A percentile compares a stretch with the other conserved stretches of the same genome.
phyloP scores from a whole-genome alignment of 177 flowering plant genomes.

The Vitis hybrid region DNA sequence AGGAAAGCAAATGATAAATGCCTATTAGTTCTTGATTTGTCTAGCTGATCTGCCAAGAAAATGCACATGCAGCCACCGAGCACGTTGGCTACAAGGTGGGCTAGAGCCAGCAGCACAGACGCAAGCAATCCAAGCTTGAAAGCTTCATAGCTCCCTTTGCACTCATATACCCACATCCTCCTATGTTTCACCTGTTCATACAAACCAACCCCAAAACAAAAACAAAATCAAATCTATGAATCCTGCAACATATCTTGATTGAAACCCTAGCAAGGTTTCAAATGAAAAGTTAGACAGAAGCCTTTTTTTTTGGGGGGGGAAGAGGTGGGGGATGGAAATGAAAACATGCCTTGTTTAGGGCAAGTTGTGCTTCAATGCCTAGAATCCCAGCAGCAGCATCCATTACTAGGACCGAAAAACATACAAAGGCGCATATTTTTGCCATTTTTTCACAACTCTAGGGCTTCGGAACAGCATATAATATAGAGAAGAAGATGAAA shows the following conservation, averaged over 20 bases:
- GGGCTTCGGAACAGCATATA: too few species aligned
- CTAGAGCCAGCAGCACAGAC: neutral
- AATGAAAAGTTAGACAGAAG: too few species aligned
- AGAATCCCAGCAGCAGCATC: conserved; percentile 11
- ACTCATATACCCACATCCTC: conserved; percentile 11
- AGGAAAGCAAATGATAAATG: conserved; percentile 10
- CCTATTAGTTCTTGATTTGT: neutral
- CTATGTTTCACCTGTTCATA: conserved; percentile 1
- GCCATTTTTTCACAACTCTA: neutral
- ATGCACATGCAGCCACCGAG: conserved; percentile 3
- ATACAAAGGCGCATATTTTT: neutral
- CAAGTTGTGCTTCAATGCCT: conserved; percentile 13
- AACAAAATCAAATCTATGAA: neutral
- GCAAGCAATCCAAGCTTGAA: conserved; percentile 9
- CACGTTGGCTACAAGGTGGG: conserved; percentile 5
- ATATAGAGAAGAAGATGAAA: too few species aligned
- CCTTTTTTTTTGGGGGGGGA: too few species aligned
- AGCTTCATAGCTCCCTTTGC: conserved; percentile 4
- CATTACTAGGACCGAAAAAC: conserved; percentile 3
- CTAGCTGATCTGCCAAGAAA: neutral
- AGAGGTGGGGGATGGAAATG: too few species aligned
- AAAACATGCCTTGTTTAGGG: conserved; percentile 8
- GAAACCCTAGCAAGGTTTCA: too few species aligned
- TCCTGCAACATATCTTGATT: too few species aligned
- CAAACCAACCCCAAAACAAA: neutral